These are phyloP conservation scores for Casuarina equisetifolia DNA, from an alignment of 306 rosid species.

Conservation along the genomic window DNA sequence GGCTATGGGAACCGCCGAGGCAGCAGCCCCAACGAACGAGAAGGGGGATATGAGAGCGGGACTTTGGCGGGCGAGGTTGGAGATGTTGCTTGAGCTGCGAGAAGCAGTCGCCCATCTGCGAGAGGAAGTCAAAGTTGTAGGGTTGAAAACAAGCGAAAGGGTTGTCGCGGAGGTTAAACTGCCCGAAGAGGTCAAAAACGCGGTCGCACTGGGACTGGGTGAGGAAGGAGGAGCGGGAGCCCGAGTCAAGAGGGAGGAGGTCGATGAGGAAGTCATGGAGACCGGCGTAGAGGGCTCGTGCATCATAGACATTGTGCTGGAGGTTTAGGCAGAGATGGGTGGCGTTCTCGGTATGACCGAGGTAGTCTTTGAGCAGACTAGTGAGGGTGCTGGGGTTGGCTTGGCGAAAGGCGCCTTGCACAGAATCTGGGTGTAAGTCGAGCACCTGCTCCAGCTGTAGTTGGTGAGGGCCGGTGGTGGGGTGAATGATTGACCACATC, in stretches of 20 bases:
- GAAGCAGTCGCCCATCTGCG: slow-evolving; percentile 35
- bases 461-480: slow-evolving; percentile 18
- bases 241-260: slow-evolving; percentile 24
- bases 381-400: slow-evolving; percentile 40
- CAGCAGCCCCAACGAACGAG: slow-evolving; percentile 18
- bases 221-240: slow-evolving; percentile 9
- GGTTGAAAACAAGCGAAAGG: slow-evolving; percentile 49
- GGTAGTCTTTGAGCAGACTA: slow-evolving; percentile 52
- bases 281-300: slow-evolving; percentile 43
- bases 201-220: slow-evolving; percentile 41
- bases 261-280: slow-evolving; percentile 28
- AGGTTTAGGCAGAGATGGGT: slow-evolving; percentile 52
- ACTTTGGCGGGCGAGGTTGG: slow-evolving; percentile 41
- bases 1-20: slow-evolving; percentile 20
- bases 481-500: slow-evolving; percentile 38
- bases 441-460: slow-evolving; percentile 42
- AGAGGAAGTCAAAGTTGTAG: slow-evolving; percentile 16
- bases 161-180: slow-evolving; percentile 40
- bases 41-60: slow-evolving; percentile 30
- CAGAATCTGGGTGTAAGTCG: slow-evolving; percentile 45
- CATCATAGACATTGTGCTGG: slow-evolving; percentile 24
- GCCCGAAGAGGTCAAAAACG: slow-evolving; percentile 44
- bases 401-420: slow-evolving; percentile 45
- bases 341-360: slow-evolving; percentile 58
- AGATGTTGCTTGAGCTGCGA: slow-evolving; percentile 46